These are phyloP conservation scores for Kurtzmaniella fragi DNA, from an alignment of 805 yeast genomes.

Conservation along the genomic window DNA sequence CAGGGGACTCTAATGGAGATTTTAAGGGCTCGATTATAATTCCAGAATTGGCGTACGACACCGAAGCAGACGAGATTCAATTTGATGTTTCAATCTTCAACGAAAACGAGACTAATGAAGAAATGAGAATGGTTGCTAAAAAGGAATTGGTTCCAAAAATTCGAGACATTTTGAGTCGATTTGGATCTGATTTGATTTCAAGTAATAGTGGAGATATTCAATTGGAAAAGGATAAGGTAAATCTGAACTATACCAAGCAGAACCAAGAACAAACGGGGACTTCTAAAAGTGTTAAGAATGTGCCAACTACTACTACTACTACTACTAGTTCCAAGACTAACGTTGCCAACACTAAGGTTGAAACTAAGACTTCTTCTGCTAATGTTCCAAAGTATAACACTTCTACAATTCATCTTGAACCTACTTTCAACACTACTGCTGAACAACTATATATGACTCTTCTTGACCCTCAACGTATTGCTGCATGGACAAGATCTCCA, in stretches of 20 bases:
- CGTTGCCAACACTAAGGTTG: not conserved
- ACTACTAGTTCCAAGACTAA: not conserved
- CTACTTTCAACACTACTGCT: constrained; percentile 82
- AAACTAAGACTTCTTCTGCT: constrained; percentile 10
- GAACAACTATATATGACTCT: constrained; percentile 78
- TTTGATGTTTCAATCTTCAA: constrained; percentile 68
- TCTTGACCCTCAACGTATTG: constrained; percentile 68
- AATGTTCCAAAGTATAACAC: constrained; percentile 69
- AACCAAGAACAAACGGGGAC: constrained; percentile 40
- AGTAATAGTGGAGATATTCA: constrained; percentile 86
- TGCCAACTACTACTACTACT: not conserved
- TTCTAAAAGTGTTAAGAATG: constrained; percentile 5
- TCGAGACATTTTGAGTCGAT: constrained; percentile 52
- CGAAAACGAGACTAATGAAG: constrained; percentile 44
- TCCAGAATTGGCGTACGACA: constrained; percentile 94
- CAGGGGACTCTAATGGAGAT: constrained; percentile 35
- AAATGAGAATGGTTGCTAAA: constrained; percentile 48
- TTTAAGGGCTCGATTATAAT: constrained; percentile 71
- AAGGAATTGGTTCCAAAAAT: constrained; percentile 61
- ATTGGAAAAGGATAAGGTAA: constrained; percentile 46
- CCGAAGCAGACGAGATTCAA: constrained; percentile 80
- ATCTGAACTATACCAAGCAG: constrained; percentile 39
- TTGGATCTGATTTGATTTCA: constrained; percentile 73
- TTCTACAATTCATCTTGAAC: constrained; percentile 68
- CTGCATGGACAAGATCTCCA: constrained; percentile 86